Evolutionary conservation across 1,284 basidiomycete genomes (phyloP).

Genomic region (Puccinia novopanici): DNA sequence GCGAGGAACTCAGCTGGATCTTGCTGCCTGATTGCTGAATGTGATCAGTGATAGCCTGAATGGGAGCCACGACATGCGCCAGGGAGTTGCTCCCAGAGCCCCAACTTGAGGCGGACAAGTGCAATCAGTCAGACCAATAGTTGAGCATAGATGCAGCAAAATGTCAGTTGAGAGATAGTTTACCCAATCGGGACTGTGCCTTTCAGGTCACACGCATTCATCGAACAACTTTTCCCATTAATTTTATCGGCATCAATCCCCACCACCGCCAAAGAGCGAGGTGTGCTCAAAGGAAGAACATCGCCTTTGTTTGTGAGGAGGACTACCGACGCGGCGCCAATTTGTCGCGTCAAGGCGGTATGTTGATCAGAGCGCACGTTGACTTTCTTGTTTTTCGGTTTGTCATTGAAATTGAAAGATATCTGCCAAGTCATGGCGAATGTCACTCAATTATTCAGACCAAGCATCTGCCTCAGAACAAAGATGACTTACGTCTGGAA

Average conservation of each 20-base stretch:
- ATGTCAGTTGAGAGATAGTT: background rate
- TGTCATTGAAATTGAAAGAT: conserved; percentile 3
- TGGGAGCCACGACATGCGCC: conserved; percentile 31
- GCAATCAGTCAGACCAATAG: background rate
- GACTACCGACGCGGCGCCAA: conserved; percentile 54
- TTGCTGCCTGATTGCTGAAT: conserved; percentile 23
- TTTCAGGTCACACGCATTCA: background rate
- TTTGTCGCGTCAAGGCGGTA: conserved; percentile 54
- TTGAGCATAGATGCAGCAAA: background rate
- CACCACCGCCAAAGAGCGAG: conserved; percentile 25
- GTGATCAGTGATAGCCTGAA: conserved; percentile 24
- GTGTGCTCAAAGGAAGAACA: conserved; percentile 52
- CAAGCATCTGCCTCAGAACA: background rate
- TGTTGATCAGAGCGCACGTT: conserved; percentile 55
- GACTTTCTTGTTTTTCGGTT: conserved; percentile 19
- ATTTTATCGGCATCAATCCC: conserved; percentile 40
- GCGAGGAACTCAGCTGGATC: background rate
- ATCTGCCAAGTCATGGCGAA: conserved; percentile 23
- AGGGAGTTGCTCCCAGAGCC: conserved; percentile 38
- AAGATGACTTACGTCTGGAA: background rate
- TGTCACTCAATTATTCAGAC: background rate
- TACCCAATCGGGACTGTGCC: background rate
- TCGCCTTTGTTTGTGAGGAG: conserved; percentile 55
- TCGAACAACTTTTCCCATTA: background rate
- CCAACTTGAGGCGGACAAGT: background rate